Base-by-base conservation (phyloP, 2,329 filamentous ascomycete genomes). In the Xylaria hypoxylon region DNA sequence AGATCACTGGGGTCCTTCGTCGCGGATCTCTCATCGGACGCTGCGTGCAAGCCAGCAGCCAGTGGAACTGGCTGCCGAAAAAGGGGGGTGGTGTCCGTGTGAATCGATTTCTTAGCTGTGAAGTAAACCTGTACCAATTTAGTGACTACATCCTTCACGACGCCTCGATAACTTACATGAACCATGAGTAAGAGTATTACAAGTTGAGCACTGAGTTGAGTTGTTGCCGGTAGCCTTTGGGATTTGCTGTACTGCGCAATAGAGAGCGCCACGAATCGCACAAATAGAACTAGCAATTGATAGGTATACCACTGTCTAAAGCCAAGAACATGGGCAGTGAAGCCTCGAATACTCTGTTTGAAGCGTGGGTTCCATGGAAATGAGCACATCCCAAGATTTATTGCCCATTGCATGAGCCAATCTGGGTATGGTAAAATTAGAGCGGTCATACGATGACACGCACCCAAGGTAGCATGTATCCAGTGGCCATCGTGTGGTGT, bases 281-380 rank as follows among this genome's bases (percentile, higher is more conserved):
- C 78, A 5, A 84, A 74, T 11, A 92, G 74, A 24, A 89, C 82
- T 35, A 90, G 75, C 1, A 84, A 75, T 73, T 94, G 91, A 67
- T 90, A 86, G 1, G 82, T 83, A 74, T 92, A 92, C 84, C 91
- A 91, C 58, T 87, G 84, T 3, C 82, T 80, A 13, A 92, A 84
- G 0, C 90, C 89, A 2, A 84, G 76, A 35, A 92, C 81, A 63
- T 86, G 88, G 68, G 80, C 84, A 31, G 83, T 86, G 75, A 85
- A 90, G 61, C 87, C 89, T n/a, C 85, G 82, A 38, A 83, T 81
- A 3, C 85, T 86, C 71, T 89, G 83, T 38, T 86, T 83, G 70
- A 92, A 86, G 65, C 85, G 85, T 0, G 89, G 89, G 68, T 92
- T 92, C 90, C 90, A 92, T 85, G 88, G 90, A 13, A 85, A 78